These are phyloP conservation scores for Aspergillus versicolor DNA, from an alignment of 2,329 filamentous ascomycete genomes.

Conservation along the genomic window DNA sequence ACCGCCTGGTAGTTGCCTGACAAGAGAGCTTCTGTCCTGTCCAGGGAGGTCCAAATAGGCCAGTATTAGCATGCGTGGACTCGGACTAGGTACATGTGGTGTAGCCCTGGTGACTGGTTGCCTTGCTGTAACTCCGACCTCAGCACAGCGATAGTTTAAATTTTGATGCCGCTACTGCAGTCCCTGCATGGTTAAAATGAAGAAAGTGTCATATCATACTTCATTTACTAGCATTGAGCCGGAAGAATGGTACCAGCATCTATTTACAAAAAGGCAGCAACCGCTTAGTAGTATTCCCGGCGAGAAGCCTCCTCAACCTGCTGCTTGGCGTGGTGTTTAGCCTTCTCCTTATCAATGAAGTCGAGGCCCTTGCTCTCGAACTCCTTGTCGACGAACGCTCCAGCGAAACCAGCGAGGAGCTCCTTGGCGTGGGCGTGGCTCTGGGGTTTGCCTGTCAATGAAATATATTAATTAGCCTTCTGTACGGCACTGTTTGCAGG, in stretches of 20 bases:
- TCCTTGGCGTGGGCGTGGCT: constrained; percentile 75
- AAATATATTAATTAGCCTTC: neutral
- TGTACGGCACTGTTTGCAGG: neutral
- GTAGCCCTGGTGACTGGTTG: too few relatives aligned
- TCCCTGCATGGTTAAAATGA: too few relatives aligned
- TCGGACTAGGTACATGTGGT: too few relatives aligned
- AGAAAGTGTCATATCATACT: too few relatives aligned
- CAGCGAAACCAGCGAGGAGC: constrained; percentile 70
- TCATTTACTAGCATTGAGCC: too few relatives aligned
- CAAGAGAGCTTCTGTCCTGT: too few relatives aligned
- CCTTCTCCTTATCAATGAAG: constrained; percentile 58
- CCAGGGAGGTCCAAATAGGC: too few relatives aligned
- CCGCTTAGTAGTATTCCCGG: constrained; percentile 4
- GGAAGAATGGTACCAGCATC: fast-evolving
- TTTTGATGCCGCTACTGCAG: too few relatives aligned
- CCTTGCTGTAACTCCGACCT: too few relatives aligned
- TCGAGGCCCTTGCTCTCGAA: constrained; percentile 66
- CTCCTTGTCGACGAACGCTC: constrained; percentile 73
- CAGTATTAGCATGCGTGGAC: too few relatives aligned
- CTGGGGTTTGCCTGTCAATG: constrained; percentile 60
- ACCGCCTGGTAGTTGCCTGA: too few relatives aligned
- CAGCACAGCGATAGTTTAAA: too few relatives aligned
- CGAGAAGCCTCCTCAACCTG: constrained; percentile 48
- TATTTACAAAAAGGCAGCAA: neutral
- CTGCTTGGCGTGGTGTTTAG: constrained; percentile 56